Percentiles rank a stretch among this genome's conserved stretches.
Conservation (phyloP, 805 yeast species). For the Candida succiphila region DNA sequence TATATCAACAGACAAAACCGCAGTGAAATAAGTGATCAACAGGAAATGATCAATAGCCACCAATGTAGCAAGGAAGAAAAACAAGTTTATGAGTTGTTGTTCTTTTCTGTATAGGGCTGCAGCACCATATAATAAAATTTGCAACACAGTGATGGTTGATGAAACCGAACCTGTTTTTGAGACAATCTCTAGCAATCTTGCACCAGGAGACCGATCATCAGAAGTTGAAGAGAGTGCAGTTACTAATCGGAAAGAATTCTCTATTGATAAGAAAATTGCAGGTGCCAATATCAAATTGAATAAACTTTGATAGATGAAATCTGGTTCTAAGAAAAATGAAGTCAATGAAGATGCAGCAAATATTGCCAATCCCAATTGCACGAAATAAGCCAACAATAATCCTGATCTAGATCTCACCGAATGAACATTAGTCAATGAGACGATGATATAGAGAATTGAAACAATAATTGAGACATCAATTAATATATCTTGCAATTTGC, state of each 20-base stretch:
- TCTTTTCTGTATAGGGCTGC: constrained; percentile 20
- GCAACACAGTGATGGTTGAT: constrained; percentile 18
- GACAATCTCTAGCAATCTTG: constrained; percentile 27
- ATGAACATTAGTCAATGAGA: constrained; percentile 30
- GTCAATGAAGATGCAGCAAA: constrained; percentile 34
- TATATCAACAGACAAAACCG: constrained; percentile 59
- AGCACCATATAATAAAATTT: constrained; percentile 9
- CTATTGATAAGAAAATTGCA: constrained; percentile 32
- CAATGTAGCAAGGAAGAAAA: constrained; percentile 36
- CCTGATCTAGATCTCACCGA: constrained; percentile 38
- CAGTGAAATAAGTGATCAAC: constrained; percentile 54
- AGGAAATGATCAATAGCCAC: constrained; percentile 50
- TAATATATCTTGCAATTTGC: constrained; percentile 11
- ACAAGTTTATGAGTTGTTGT: constrained; percentile 25
- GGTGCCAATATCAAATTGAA: constrained; percentile 30
- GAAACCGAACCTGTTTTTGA: constrained; percentile 27
- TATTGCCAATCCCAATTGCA: constrained; percentile 28
- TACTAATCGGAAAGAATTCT: constrained; percentile 37
- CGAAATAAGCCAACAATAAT: constrained; percentile 30
- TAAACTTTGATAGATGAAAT: constrained; percentile 28
- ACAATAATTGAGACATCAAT: constrained; percentile 12
- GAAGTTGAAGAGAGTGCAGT: constrained; percentile 28
- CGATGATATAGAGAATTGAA: constrained; percentile 12
- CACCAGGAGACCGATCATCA: constrained; percentile 29
- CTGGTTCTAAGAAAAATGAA: constrained; percentile 23